Evolutionary conservation across 176 grass and related monocot genomes (phyloP).

Genomic region (Oryza officinalis): DNA sequence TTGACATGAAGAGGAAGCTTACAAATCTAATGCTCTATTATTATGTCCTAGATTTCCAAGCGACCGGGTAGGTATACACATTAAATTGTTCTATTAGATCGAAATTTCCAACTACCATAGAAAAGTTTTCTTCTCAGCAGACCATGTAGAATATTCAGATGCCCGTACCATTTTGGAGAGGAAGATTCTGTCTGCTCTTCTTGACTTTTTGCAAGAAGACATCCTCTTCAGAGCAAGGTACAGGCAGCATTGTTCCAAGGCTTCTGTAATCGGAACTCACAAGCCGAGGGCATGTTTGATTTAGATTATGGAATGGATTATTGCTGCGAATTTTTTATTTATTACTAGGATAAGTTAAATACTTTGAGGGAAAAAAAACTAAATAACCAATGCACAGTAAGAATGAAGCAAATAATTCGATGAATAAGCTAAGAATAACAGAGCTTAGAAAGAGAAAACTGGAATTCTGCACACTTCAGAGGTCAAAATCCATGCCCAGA

Average conservation of each 20-base stretch:
- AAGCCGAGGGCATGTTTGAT: not conserved
- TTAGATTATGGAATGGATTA: too few species aligned
- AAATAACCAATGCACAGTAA: too few species aligned
- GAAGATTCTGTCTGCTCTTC: conserved; percentile 1
- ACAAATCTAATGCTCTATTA: not conserved
- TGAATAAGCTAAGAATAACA: too few species aligned
- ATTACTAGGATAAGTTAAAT: too few species aligned
- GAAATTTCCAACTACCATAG: not conserved
- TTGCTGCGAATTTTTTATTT: too few species aligned
- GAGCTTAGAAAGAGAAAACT: not conserved
- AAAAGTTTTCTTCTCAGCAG: not conserved
- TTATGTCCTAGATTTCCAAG: not conserved
- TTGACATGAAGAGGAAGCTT: not conserved
- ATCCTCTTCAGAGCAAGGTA: not conserved
- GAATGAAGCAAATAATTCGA: too few species aligned
- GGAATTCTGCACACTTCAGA: not conserved
- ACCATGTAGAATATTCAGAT: not conserved
- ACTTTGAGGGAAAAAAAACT: too few species aligned
- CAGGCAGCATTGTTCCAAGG: not conserved
- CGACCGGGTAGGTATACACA: not conserved
- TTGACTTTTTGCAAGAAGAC: not conserved
- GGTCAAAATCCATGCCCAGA: not conserved
- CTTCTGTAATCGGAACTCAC: not conserved
- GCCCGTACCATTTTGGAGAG: too few species aligned
- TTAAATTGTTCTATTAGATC: not conserved